A percentile compares a stretch with the other conserved stretches of the same genome.
These are phyloP conservation scores for Geotrichum citri-aurantii DNA, from an alignment of 1,139 yeast species.

Conservation along the genomic window DNA sequence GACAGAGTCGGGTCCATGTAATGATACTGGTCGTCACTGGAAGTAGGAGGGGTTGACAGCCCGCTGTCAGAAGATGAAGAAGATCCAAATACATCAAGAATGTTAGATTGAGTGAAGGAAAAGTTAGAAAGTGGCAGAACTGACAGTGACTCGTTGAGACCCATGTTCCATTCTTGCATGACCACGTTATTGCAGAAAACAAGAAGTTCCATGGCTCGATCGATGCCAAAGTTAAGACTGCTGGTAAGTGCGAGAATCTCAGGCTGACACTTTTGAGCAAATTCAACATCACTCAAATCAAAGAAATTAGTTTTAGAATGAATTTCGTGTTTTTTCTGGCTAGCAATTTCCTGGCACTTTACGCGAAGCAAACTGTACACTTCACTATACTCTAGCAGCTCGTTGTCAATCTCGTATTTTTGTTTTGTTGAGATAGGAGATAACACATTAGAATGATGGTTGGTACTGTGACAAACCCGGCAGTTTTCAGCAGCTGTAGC, in stretches of 20 bases:
- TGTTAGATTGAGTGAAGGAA: neutral
- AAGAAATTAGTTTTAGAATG: neutral
- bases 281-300: neutral
- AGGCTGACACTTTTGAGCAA: neutral
- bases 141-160: neutral
- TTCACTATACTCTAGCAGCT: neutral
- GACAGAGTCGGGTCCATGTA: neutral
- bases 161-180: neutral
- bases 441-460: neutral
- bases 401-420: neutral
- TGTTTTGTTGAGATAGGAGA: neutral
- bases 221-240: neutral
- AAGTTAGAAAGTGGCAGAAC: neutral
- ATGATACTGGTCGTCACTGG: neutral
- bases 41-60: neutral
- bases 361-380: neutral
- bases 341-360: neutral
- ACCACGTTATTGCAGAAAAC: neutral
- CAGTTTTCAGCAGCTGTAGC: conserved; percentile 3
- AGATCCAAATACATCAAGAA: neutral
- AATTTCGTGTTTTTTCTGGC: neutral
- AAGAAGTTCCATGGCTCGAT: neutral
- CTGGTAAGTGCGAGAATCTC: neutral
- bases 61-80: neutral
- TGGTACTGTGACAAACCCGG: neutral